Evolutionary conservation across 164 flowering plant species (phyloP), one percentile per base, ranked within the genome.

Genomic region (Piper betle): DNA sequence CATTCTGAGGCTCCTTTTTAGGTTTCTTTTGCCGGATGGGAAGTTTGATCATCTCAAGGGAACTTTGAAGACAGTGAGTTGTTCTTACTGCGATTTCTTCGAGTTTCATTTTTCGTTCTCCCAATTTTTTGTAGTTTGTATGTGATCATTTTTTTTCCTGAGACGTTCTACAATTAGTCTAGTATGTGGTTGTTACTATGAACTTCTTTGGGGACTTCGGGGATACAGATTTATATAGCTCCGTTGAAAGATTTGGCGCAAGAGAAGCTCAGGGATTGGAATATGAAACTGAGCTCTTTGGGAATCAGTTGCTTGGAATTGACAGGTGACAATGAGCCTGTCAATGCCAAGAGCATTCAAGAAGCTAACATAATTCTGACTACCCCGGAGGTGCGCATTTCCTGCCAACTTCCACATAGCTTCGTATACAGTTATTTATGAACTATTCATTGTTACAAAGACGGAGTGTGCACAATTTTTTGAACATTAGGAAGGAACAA

Each of bases 371-470:
- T 91, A 50, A 82, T 88, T 61, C 72, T 94, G 57, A 88, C 97
- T 39, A 91, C 99, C 58, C 97, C 99, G n/a, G 97, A 94, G 99
- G 96, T 93, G 48, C n/a, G n/a, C n/a, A n/a, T n/a, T n/a, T n/a
- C n/a, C n/a, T n/a, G n/a, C n/a, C 68, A 74, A 53, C 48, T 58
- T 39, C 58, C 39, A 42, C 58, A 25, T 25, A 37, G 2, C 15
- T 9, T 41, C 13, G 41, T 63, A 42, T 38, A 18, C 43, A n/a
- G 53, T 9, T 39, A 17, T 39, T 64, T 54, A 18, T n/a, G 39
- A 16, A 11, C 13, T 46, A 37, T n/a, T n/a, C n/a, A 19, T 50
- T n/a, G 0, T n/a, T 55, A 62, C 54, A 57, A 66, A 52, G 16
- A 52, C 68, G 53, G 33, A 68, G 55, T 11, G 48, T 33, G 60